Evolutionary conservation across 2,329 filamentous ascomycete species (phyloP).

Genomic region (Niveomyces coronatus): DNA sequence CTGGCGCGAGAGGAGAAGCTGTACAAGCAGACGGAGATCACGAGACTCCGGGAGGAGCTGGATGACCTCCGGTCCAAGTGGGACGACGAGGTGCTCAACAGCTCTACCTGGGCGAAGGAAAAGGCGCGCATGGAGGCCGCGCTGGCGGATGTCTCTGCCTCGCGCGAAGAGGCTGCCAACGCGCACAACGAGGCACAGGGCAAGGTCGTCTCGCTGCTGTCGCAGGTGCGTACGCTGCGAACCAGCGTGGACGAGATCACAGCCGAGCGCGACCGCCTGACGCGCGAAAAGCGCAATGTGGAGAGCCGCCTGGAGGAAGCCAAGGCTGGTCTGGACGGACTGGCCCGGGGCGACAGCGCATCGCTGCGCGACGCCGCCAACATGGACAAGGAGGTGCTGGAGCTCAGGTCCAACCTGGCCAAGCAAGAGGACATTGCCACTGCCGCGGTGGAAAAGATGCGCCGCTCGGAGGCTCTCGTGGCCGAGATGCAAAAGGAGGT

Average conservation of each 20-base stretch:
- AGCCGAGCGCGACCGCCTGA: slow-evolving; percentile 72
- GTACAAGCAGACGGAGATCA: slow-evolving; percentile 79
- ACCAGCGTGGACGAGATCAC: slow-evolving; percentile 77
- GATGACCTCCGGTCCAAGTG: slow-evolving; percentile 92
- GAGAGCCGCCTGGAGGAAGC: slow-evolving; percentile 81
- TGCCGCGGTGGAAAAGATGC: slow-evolving; percentile 94
- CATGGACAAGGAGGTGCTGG: slow-evolving; percentile 79
- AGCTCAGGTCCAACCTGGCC: slow-evolving; percentile 78
- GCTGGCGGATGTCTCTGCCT: slow-evolving; percentile 76
- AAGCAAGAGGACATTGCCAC: slow-evolving; percentile 89
- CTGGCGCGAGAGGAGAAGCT: slow-evolving; percentile 81
- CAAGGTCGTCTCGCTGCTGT: slow-evolving; percentile 82
- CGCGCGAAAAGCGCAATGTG: slow-evolving; percentile 82
- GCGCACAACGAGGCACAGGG: slow-evolving; percentile 92
- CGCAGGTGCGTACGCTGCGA: slow-evolving; percentile 77
- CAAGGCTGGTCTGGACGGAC: slow-evolving; percentile 77
- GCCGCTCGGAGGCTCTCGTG: slow-evolving; percentile 76
- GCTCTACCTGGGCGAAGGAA: slow-evolving; percentile 96
- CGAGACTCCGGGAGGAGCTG: slow-evolving; percentile 84
- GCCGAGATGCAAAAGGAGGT: slow-evolving; percentile 92
- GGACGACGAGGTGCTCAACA: slow-evolving; percentile 97
- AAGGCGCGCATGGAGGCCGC: slow-evolving; percentile 87
- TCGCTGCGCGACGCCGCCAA: slow-evolving; percentile 82
- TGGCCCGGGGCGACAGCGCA: slow-evolving; percentile 75
- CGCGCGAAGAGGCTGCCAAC: slow-evolving; percentile 84